phyloP scores from a whole-genome alignment of 2,329 filamentous ascomycete species.

The Penicillium sp. region DNA sequence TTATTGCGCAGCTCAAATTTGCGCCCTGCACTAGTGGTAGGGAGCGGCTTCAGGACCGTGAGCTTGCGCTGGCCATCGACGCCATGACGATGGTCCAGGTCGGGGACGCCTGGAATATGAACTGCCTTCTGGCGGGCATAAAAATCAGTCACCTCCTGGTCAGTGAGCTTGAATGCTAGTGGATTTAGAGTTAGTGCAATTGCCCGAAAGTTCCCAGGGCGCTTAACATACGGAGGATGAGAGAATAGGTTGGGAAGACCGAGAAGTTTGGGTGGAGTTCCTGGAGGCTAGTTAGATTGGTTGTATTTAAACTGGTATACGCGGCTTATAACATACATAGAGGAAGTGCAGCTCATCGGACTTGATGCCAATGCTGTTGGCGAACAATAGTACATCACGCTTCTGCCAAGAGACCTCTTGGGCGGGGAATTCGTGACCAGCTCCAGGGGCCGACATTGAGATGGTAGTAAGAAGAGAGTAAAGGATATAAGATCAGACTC shows the following conservation, averaged over 20 bases:
- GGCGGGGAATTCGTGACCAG: constrained; percentile 75
- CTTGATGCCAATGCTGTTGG: constrained; percentile 80
- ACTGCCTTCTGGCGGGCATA: constrained; percentile 66
- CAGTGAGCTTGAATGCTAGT: constrained; percentile 70
- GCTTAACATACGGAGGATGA: constrained; percentile 65
- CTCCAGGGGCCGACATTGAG: constrained; percentile 52
- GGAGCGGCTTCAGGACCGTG: constrained; percentile 72
- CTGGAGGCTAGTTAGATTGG: constrained; percentile 43
- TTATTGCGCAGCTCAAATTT: constrained; percentile 75
- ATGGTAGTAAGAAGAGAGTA: constrained; percentile 9
- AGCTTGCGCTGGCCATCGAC: constrained; percentile 83
- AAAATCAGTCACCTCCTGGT: constrained; percentile 79
- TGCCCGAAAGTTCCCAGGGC: neutral
- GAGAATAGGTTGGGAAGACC: constrained; percentile 84
- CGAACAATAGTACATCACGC: constrained; percentile 85
- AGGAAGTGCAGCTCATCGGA: constrained; percentile 90
- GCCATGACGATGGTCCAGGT: constrained; percentile 69
- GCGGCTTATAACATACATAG: constrained; percentile 60
- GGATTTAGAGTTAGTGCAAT: constrained; percentile 36
- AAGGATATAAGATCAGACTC: neutral
- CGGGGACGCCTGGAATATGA: constrained; percentile 72
- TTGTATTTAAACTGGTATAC: neutral
- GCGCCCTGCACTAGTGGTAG: constrained; percentile 65
- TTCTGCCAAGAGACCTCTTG: constrained; percentile 79
- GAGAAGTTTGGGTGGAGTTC: constrained; percentile 84